Evolutionary conservation across 345 rosid genomes (phyloP).

Genomic region (Sisymbrium altissimum): DNA sequence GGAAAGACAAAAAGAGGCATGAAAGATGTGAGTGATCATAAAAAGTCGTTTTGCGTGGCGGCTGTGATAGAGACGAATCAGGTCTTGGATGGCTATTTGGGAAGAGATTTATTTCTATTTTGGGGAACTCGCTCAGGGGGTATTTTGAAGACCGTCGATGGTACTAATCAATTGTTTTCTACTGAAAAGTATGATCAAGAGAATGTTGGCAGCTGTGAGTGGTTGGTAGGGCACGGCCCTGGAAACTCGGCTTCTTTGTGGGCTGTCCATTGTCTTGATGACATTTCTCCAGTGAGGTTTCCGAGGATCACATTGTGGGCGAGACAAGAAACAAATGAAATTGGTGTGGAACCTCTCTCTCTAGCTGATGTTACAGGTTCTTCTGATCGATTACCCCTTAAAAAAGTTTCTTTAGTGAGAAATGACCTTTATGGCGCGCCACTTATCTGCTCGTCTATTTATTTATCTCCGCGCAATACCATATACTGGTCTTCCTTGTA

Average conservation of each 20-base stretch:
- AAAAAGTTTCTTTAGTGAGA: conserved; percentile 57
- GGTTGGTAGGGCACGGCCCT: conserved; percentile 88
- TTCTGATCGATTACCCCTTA: conserved; percentile 40
- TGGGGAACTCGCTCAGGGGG: conserved; percentile 71
- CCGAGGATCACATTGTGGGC: conserved; percentile 69
- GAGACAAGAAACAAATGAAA: conserved; percentile 47
- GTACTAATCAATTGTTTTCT: conserved; percentile 36
- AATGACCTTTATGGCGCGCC: conserved; percentile 57
- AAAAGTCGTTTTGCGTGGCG: conserved; percentile 56
- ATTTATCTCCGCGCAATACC: conserved; percentile 47
- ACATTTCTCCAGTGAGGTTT: conserved; percentile 65
- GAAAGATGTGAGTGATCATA: conserved; percentile 48
- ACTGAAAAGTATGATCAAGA: conserved; percentile 39
- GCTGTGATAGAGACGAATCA: conserved; percentile 76
- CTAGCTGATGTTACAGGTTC: conserved; percentile 34
- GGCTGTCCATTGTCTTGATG: conserved; percentile 93
- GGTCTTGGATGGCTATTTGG: conserved; percentile 53
- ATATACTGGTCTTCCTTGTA: conserved; percentile 54
- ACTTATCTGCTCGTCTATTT: conserved; percentile 53
- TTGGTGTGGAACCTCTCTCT: conserved; percentile 33
- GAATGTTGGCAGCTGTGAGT: conserved; percentile 59
- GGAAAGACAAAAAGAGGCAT: conserved; percentile 51
- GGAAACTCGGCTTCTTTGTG: conserved; percentile 62
- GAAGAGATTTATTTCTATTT: conserved; percentile 45
- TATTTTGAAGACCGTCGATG: conserved; percentile 45